phyloP scores from a whole-genome alignment of 345 rosid genomes.

The Nasturtium officinale region DNA sequence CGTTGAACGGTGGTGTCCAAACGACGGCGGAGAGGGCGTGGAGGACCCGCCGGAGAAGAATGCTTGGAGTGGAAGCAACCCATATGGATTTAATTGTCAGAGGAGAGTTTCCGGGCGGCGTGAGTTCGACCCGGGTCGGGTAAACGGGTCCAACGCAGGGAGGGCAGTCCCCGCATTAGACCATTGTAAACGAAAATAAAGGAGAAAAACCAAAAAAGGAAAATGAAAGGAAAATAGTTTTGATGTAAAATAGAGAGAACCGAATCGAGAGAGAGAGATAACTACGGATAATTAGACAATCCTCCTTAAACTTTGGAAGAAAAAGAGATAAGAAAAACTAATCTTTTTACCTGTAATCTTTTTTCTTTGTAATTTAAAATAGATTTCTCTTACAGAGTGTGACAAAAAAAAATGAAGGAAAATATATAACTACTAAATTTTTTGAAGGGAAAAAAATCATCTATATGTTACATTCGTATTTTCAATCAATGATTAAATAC shows the following conservation, averaged over 20 bases:
- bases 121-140: conserved; percentile 66
- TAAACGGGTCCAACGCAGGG: conserved; percentile 57
- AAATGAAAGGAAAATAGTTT: conserved; percentile 20
- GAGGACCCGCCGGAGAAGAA: conserved; percentile 43
- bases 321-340: conserved; percentile 8
- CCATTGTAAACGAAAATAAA: conserved; percentile 32
- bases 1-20: conserved; percentile 10
- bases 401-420: background rate
- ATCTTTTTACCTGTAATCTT: conserved; percentile 1
- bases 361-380: conserved; percentile 17
- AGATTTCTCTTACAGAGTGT: conserved; percentile 1
- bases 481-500: conserved; percentile 17
- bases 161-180: conserved; percentile 51
- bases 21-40: conserved; percentile 30
- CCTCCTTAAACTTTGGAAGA: conserved; percentile 41
- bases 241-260: conserved; percentile 37
- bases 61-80: conserved; percentile 75
- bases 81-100: conserved; percentile 45
- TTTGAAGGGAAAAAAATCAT: background rate
- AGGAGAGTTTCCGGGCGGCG: conserved; percentile 37
- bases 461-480: conserved; percentile 15
- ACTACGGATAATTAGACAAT: conserved; percentile 31
- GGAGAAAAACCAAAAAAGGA: background rate
- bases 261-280: conserved; percentile 24
- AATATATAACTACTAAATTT: background rate